Base-by-base conservation (phyloP, 441 rosid species). In the Mallotus japonicus region DNA sequence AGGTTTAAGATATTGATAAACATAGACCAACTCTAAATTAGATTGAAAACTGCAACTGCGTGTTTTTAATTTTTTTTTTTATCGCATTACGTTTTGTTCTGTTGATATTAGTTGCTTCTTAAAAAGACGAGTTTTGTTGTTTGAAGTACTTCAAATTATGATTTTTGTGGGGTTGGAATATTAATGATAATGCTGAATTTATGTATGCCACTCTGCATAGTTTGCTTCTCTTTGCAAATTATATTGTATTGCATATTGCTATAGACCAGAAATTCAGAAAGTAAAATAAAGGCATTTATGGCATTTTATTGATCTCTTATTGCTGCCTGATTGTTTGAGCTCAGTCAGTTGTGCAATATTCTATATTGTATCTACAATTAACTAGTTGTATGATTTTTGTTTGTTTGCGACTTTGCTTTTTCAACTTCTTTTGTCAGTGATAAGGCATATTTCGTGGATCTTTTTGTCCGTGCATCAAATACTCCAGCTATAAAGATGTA, bases 401-500 rank as follows among this genome's bases (percentile, higher is more conserved):
- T 62, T 63, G 46, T 60, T 37, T 44, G 37, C 11, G 61, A 17
- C 16, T 46, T 65, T 4, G 19, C 16, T 12, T 44, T 65, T 65
- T 44, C 14, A n/a, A 54, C 8, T 75, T 79, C 24, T 71, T 78
- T n/a, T 54, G 79, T 66, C 88, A 93, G 97, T 78, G 99, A 93
- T 75, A 95, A 90, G 82, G 97, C 89, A 42, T 93, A 89, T 84
- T 96, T 93, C 74, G 97, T 93, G 70, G 98, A 96, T 87, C 95
- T 92, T 42, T 93, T 93, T 70, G 98, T 93, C 76, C 85, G 99
- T 84, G 98, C 97, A 69, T 95, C 99, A 66, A 93, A 93, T 62
- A 87, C 89, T 51, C 98, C 96, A 49, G 98, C 97, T 59, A 90
- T 93, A 82, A 95, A 89, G 90, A 93, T 95, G 99, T 93, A 92